These are phyloP conservation scores for Rosa lucieae DNA, from an alignment of 306 rosid species.

Conservation along the genomic window DNA sequence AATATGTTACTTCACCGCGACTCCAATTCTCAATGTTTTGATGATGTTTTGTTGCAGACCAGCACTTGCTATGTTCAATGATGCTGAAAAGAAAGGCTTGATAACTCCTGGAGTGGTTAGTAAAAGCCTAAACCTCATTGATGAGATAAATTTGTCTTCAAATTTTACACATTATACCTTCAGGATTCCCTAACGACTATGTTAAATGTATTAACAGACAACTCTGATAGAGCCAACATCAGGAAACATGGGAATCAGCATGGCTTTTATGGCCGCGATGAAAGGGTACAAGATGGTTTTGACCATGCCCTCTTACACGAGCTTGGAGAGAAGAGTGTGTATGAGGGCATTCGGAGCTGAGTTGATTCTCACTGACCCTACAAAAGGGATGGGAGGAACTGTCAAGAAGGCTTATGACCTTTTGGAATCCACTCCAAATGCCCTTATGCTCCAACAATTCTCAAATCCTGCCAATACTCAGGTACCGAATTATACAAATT, in stretches of 20 bases:
- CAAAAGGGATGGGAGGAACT: conserved; percentile 80
- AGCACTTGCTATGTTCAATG: conserved; percentile 47
- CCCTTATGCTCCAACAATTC: conserved; percentile 83
- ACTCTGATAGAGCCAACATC: conserved; percentile 83
- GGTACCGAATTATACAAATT: conserved; percentile 29
- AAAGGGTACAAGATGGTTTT: conserved; percentile 81
- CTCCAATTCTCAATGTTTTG: background rate
- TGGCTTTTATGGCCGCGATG: conserved; percentile 84
- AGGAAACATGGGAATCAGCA: conserved; percentile 90
- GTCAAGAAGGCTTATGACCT: conserved; percentile 83
- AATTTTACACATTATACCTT: background rate
- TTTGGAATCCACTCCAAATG: conserved; percentile 75
- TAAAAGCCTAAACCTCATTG: background rate
- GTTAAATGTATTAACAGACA: conserved; percentile 44
- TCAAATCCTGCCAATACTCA: conserved; percentile 82
- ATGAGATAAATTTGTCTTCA: background rate
- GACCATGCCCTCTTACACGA: conserved; percentile 81
- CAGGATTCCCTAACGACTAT: background rate
- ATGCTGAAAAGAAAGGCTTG: conserved; percentile 55
- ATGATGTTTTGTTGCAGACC: conserved; percentile 34
- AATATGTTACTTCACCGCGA: background rate
- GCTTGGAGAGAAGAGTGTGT: conserved; percentile 71
- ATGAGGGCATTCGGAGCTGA: conserved; percentile 97
- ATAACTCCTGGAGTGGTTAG: conserved; percentile 57
- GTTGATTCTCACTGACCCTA: conserved; percentile 78